Percentiles rank a stretch among this genome's conserved stretches.
Conservation (phyloP, 441 rosid species). For the Arabidopsis lyrata region DNA sequence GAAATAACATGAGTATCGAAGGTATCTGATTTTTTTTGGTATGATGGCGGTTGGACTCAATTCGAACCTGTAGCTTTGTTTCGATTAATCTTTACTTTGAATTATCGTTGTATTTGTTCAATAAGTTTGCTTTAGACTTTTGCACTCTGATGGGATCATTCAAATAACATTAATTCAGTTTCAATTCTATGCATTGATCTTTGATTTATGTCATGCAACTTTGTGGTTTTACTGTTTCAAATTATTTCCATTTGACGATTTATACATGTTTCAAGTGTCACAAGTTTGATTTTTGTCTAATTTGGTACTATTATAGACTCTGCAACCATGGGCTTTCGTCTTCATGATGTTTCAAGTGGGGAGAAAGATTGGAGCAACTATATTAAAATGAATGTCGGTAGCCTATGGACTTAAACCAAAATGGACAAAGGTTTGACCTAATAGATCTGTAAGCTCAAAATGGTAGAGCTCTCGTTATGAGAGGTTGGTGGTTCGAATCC, state of each 20-base stretch:
- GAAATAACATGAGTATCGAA: not conserved
- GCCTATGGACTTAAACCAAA: no score
- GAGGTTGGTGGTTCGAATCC: conserved; percentile 50
- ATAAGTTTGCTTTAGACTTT: not conserved
- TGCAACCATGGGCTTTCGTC: no score
- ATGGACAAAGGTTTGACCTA: conserved; percentile 21
- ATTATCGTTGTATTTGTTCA: not conserved
- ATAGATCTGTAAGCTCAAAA: conserved; percentile 45
- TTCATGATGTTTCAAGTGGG: not conserved
- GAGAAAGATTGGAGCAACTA: not conserved
- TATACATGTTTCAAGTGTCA: not conserved
- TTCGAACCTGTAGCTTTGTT: not conserved
- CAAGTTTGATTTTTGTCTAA: not conserved
- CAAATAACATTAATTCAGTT: not conserved
- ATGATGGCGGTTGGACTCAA: no score
- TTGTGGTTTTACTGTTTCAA: not conserved
- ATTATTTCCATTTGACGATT: no score
- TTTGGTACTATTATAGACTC: not conserved
- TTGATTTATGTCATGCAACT: not conserved
- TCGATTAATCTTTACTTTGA: not conserved
- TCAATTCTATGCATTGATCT: not conserved
- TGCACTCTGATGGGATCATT: not conserved
- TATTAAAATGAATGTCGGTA: not conserved
- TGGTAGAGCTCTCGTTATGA: conserved; percentile 41
- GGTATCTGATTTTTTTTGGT: not conserved